Conservation (phyloP, 768 basidiomycete genomes). For the Suillus bovinus region DNA sequence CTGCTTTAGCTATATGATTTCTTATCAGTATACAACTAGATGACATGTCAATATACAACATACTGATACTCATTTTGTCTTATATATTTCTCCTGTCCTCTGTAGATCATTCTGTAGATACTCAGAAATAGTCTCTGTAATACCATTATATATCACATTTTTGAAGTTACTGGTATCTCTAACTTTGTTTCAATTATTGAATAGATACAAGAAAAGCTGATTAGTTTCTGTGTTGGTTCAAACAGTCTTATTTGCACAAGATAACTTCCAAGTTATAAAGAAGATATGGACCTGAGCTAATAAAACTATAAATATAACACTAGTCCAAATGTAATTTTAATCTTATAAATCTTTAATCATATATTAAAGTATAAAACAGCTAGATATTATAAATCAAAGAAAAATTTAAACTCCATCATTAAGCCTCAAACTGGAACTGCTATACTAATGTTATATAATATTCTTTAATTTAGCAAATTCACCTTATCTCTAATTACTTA, state of each 20-base stretch:
- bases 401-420: too few relatives aligned
- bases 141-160: neutral
- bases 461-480: too few relatives aligned
- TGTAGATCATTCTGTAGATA: neutral
- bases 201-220: neutral
- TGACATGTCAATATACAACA: neutral
- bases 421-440: too few relatives aligned
- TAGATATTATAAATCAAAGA: too few relatives aligned
- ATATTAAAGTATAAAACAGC: neutral
- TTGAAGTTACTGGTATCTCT: neutral
- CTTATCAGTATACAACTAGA: neutral
- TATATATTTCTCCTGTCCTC: neutral
- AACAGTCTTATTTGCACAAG: neutral
- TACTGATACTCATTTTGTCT: neutral
- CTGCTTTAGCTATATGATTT: neutral
- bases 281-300: neutral
- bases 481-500: too few relatives aligned
- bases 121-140: neutral
- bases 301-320: neutral
- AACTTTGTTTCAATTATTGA: neutral
- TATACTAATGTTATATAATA: too few relatives aligned
- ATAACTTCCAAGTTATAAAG: neutral
- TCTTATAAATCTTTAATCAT: neutral
- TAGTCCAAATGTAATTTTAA: neutral
- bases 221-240: neutral